phyloP scores from a whole-genome alignment of 176 grass and related monocot genomes.

The Calamus simplicifolius region DNA sequence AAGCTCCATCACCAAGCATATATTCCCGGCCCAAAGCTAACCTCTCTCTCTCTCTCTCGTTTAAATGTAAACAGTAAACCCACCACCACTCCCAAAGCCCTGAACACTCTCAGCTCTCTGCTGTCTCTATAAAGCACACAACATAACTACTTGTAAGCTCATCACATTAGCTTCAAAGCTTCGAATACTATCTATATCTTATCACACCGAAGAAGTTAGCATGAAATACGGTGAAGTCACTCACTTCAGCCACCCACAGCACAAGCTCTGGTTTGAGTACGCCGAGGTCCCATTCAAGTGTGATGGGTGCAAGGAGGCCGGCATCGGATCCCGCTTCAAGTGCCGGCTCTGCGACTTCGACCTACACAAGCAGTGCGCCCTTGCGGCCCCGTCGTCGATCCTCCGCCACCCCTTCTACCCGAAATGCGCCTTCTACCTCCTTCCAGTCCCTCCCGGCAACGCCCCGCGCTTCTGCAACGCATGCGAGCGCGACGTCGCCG shows the following conservation, averaged over 20 bases:
- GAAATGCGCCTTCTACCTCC: constrained; percentile 68
- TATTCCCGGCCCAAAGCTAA: too few relatives aligned
- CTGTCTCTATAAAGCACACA: too few relatives aligned
- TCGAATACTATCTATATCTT: too few relatives aligned
- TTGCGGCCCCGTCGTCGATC: constrained; percentile 27
- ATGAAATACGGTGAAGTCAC: constrained; percentile 86
- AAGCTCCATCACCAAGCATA: too few relatives aligned
- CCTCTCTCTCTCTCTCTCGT: too few relatives aligned
- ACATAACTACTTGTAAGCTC: too few relatives aligned
- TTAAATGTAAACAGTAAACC: too few relatives aligned
- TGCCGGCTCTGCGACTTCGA: constrained; percentile 81
- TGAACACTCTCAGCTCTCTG: too few relatives aligned
- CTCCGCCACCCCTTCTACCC: constrained; percentile 92
- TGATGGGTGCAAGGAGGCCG: constrained; percentile 81
- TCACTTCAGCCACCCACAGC: constrained; percentile 91
- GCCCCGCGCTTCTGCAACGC: constrained; percentile 74
- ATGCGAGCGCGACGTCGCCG: constrained; percentile 68
- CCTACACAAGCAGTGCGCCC: constrained; percentile 83
- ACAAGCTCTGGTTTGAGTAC: constrained; percentile 76
- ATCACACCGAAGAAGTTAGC: too few relatives aligned
- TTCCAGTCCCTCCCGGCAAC: constrained; percentile 31
- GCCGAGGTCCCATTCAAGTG: constrained; percentile 74
- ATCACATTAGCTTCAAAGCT: too few relatives aligned
- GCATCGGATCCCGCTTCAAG: constrained; percentile 71
- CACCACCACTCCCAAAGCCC: too few relatives aligned